A percentile compares a stretch with the other conserved stretches of the same genome.
phyloP scores from a whole-genome alignment of 2,329 filamentous ascomycete genomes.

The Ramichloridium luteum region DNA sequence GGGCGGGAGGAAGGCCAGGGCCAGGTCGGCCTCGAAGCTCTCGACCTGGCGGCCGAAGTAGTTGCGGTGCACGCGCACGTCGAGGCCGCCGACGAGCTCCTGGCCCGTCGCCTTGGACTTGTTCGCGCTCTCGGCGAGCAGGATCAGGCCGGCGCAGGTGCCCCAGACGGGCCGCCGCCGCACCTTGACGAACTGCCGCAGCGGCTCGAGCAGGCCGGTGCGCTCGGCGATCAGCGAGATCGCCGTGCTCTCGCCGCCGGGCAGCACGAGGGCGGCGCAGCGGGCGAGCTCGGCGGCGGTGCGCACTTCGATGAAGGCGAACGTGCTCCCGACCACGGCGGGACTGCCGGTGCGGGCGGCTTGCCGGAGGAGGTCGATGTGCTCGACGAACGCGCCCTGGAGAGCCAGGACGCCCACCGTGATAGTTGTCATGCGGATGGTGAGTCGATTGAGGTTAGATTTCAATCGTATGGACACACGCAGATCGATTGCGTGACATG shows the following conservation, averaged over 20 bases:
- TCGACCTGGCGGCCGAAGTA: constrained; percentile 91
- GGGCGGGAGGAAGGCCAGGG: constrained; percentile 56
- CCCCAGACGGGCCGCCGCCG: constrained; percentile 80
- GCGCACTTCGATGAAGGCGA: constrained; percentile 67
- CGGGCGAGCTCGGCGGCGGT: constrained; percentile 55
- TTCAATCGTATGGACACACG: no score
- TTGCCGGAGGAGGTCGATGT: constrained; percentile 60
- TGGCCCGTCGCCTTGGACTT: constrained; percentile 83
- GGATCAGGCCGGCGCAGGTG: constrained; percentile 86
- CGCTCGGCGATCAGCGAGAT: constrained; percentile 79
- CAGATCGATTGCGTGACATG: no score
- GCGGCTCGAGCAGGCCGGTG: constrained; percentile 67
- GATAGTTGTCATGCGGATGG: no score
- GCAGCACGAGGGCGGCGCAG: constrained; percentile 79
- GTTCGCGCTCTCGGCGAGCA: constrained; percentile 79
- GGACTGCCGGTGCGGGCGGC: constrained; percentile 45
- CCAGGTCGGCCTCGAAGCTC: constrained; percentile 68
- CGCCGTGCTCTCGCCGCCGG: constrained; percentile 88
- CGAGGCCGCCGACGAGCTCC: constrained; percentile 81
- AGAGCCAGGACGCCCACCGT: constrained; percentile 61
- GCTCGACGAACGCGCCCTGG: constrained; percentile 87
- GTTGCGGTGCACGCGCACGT: constrained; percentile 83
- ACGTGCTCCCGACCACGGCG: constrained; percentile 24
- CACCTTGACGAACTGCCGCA: constrained; percentile 83
- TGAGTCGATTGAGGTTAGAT: no score